Base-by-base conservation (phyloP, 208 protist species). In the Giardia duodenalis region DNA sequence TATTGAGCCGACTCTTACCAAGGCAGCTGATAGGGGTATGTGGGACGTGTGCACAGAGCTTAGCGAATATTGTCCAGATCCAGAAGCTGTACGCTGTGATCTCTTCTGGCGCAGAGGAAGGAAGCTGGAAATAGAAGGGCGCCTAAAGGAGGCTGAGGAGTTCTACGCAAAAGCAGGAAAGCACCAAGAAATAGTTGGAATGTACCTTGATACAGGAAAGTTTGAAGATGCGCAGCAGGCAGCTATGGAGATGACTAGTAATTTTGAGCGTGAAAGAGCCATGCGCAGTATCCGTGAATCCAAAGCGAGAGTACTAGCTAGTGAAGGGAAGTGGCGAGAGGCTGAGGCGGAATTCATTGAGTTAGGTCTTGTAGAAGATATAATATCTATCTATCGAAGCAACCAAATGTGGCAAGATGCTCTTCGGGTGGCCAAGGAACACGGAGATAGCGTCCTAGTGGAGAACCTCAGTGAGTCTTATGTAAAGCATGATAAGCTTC, bases 331-430 rank as follows among this genome's bases (percentile, higher is more conserved):
- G 4, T 91, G 10, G 2, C n/a, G n/a, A 47, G 88, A 91, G 10
- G 88, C 88, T 47, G 88, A 91, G 45, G 2, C n/a, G 4, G 42
- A 47, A 42, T 91, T 47, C n/a, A 1, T 91, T 47, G 88, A 46
- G 4, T 30, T 91, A 4, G 46, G 47, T n/a, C 45, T 47, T 43
- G 44, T 91, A 43, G 88, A 91, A 1, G 44, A 2, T 30, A 91
- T 91, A 4, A 45, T 91, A 48, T 4, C 1, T 47, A 22, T 47
- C 2, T 91, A 91, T 91, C 0, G n/a, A 47, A n/a, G n/a, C 22
- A 22, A 45, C n/a, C 44, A 91, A n/a, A 91, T 91, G 88, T 91
- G 88, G 88, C 45, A 91, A 48, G 88, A 91, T 19, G 88, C 88
- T 48, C 44, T 91, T 2, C 2, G 44, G 4, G 45, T 91, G 2